phyloP scores from a whole-genome alignment of 768 basidiomycete species.

The Fibroporia radiculosa region DNA sequence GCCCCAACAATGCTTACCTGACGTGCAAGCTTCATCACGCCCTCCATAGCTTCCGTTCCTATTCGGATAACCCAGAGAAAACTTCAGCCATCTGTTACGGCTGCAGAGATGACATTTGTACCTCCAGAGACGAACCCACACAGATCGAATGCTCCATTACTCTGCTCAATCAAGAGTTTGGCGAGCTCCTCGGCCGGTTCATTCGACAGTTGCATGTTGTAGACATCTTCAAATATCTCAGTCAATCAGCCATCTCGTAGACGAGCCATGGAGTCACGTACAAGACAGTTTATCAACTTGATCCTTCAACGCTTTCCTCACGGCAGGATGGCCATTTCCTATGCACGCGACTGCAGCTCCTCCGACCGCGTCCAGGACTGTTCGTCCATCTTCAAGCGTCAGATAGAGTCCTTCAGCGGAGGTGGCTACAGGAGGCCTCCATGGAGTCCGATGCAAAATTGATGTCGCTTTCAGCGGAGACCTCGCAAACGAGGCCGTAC shows the following conservation, averaged over 20 bases:
- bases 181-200: slow-evolving; percentile 78
- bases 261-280: slow-evolving; percentile 27
- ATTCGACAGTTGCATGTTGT: slow-evolving; percentile 79
- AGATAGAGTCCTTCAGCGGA: slow-evolving; percentile 64
- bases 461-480: slow-evolving; percentile 13
- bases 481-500: not conserved
- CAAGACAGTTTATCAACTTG: slow-evolving; percentile 75
- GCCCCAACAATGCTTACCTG: slow-evolving; percentile 39
- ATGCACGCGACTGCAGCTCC: slow-evolving; percentile 81
- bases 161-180: slow-evolving; percentile 49
- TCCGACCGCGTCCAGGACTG: slow-evolving; percentile 72
- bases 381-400: slow-evolving; percentile 59
- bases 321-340: slow-evolving; percentile 66
- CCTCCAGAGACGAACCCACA: slow-evolving; percentile 75
- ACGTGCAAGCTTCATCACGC: slow-evolving; percentile 72
- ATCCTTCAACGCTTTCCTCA: slow-evolving; percentile 67
- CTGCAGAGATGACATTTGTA: slow-evolving; percentile 18
- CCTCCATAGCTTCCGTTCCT: slow-evolving; percentile 90
- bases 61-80: not conserved
- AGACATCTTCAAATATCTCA: slow-evolving; percentile 59
- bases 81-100: slow-evolving; percentile 2
- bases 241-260: not conserved
- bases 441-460: slow-evolving; percentile 48
- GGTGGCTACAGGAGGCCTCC: slow-evolving; percentile 63
- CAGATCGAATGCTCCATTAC: slow-evolving; percentile 67